Base-by-base conservation (phyloP, 352 stramenopile genomes). In the Globisporangium takayamanum region DNA sequence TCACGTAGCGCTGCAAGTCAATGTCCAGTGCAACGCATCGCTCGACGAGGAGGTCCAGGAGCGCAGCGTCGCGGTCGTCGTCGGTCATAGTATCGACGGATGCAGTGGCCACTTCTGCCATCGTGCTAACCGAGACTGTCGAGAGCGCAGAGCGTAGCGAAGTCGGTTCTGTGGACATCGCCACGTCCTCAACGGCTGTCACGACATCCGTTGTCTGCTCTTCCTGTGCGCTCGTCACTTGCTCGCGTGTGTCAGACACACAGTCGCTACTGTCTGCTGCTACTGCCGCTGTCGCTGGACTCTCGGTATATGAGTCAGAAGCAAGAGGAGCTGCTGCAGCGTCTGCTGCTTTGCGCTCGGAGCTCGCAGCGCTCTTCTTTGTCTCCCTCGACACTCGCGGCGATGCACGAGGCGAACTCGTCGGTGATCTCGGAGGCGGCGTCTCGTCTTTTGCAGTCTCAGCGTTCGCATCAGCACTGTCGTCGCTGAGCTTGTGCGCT, bases 21-120 rank as follows among this genome's bases (percentile, higher is more conserved):
- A 75, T 62, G 25, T 55, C 39, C 42, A 63, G 48, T 28, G 73
- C 63, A 20, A 60, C 58, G 50, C 72, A 75, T n/a, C 72, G 56
- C 22, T 59, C 55, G n/a, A 63, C 60, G 22, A 80, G 55, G 30
- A 66, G 14, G 28, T 63, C 54, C 7, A 74, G 41, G 25, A 72
- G 30, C 30, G n/a, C 53, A 50, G 59, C 41, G 20, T 62, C 28
- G 14, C 36, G 11, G 8, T 57, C 53, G 18, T 56, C 47, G 8
- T 77, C 60, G n/a, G 69, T 77, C n/a, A 58, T 28, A 11, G 53
- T 80, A 7, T 50, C 63, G 51, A 75, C 44, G n/a, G 66, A 69
- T 16, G 44, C 50, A 25, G 60, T 64, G 33, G 47, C 10, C 7
- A 42, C 37, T 20, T 56, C 47, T 2, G 50, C 28, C 50, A 54